Conservation (phyloP, 2,329 filamentous ascomycete species). For the Didymosphaeria variabile region DNA sequence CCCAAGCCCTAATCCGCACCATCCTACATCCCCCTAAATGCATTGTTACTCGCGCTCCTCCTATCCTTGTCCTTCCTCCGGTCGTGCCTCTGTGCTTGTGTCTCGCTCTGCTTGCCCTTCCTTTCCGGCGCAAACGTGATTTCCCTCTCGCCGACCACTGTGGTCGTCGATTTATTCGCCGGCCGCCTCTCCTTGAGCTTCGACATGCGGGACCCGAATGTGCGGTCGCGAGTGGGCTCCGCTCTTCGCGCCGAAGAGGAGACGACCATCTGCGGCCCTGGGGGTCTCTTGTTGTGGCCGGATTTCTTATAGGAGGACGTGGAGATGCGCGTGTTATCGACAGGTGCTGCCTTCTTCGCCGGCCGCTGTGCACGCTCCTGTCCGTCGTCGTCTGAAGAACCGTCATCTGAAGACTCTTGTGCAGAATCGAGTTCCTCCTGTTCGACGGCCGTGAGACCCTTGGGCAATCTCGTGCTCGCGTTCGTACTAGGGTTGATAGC, state of each 20-base stretch:
- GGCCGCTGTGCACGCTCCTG: too few species aligned
- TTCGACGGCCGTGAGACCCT: constrained; percentile 67
- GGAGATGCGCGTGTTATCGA: constrained; percentile 61
- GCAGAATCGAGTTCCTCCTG: constrained; percentile 63
- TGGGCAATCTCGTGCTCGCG: constrained; percentile 71
- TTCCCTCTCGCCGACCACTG: constrained; percentile 64
- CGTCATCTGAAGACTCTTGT: constrained; percentile 45
- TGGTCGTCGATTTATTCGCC: constrained; percentile 29
- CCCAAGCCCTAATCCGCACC: too few species aligned
- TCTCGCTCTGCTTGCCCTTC: constrained; percentile 52
- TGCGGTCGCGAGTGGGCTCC: constrained; percentile 59
- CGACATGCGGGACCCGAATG: constrained; percentile 66
- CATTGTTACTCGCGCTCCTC: constrained; percentile 79
- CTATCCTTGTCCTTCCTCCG: constrained; percentile 62
- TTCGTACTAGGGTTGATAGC: constrained; percentile 71
- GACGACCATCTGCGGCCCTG: constrained; percentile 62
- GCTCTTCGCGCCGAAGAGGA: constrained; percentile 59
- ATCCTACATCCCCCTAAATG: constrained; percentile 71
- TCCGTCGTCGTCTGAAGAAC: constrained; percentile 43
- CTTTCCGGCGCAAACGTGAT: constrained; percentile 76
- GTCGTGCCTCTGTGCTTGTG: constrained; percentile 37
- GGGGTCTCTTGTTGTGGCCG: constrained; percentile 51
- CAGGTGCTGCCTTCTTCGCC: constrained; percentile 34
- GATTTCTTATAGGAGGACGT: constrained; percentile 71
- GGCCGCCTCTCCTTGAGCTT: constrained; percentile 44